Conservation (phyloP, 257 asterid species). For the Solanum phureja region DNA sequence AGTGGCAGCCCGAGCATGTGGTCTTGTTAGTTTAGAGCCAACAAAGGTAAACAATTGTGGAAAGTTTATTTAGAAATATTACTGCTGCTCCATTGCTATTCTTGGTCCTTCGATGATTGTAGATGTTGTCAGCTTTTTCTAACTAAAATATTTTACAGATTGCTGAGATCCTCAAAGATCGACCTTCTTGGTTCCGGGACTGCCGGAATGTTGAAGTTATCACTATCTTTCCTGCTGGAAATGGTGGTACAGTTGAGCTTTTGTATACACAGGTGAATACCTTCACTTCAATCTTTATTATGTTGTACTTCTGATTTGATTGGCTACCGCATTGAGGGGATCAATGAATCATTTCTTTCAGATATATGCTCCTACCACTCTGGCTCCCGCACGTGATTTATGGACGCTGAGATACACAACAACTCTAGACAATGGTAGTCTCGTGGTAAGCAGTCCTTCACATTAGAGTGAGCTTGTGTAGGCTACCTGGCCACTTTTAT, state of each 20-base stretch:
- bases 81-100: background rate
- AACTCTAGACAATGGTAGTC: slow-evolving; percentile 81
- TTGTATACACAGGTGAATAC: slow-evolving; percentile 69
- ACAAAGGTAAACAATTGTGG: slow-evolving; percentile 43
- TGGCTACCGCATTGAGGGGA: background rate
- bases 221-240: slow-evolving; percentile 87
- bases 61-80: background rate
- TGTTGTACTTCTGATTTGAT: background rate
- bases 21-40: slow-evolving; percentile 98
- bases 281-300: background rate
- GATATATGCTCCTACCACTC: slow-evolving; percentile 89
- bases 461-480: background rate
- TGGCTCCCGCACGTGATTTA: slow-evolving; percentile 96
- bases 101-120: background rate
- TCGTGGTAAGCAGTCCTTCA: slow-evolving; percentile 55
- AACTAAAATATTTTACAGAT: slow-evolving; percentile 31
- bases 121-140: background rate
- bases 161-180: slow-evolving; percentile 98
- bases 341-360: slow-evolving; percentile 19
- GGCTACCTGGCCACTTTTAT: background rate
- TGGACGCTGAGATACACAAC: slow-evolving; percentile 98
- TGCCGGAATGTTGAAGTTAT: slow-evolving; percentile 87
- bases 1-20: slow-evolving; percentile 99
- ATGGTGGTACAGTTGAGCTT: slow-evolving; percentile 90
- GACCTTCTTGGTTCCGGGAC: slow-evolving; percentile 91